These are phyloP conservation scores for Neurospora pannonica DNA, from an alignment of 495 filamentous ascomycete genomes.

Conservation along the genomic window DNA sequence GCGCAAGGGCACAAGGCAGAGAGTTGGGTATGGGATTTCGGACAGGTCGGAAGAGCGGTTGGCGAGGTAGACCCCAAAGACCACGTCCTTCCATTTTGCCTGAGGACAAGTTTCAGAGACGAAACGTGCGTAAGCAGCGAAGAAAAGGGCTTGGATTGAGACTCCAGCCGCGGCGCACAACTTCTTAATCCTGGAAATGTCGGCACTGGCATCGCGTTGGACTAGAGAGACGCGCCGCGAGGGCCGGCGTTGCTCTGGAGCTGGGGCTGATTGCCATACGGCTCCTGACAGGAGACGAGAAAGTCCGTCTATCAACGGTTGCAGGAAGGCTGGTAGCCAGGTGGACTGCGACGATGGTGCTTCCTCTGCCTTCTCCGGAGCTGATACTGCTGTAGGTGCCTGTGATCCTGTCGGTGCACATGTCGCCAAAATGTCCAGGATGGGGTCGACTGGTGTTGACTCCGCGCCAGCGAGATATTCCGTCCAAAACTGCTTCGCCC, in stretches of 20 bases:
- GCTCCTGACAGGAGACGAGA: background rate
- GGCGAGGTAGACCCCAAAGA: constrained; percentile 39
- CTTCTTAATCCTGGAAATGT: constrained; percentile 7
- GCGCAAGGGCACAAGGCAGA: constrained; percentile 33
- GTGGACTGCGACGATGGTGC: background rate
- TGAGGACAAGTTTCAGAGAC: background rate
- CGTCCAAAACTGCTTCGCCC: constrained; percentile 42
- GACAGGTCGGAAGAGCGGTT: constrained; percentile 21
- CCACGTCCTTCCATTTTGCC: constrained; percentile 9
- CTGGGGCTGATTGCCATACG: background rate
- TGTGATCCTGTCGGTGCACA: background rate
- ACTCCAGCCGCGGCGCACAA: constrained; percentile 18
- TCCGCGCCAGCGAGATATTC: constrained; percentile 33
- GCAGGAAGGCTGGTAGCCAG: background rate
- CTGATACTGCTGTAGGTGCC: background rate
- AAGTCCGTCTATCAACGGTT: background rate
- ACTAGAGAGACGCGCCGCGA: constrained; percentile 8
- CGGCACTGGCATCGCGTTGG: constrained; percentile 6
- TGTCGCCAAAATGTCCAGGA: background rate
- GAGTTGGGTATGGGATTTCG: constrained; percentile 22
- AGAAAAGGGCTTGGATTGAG: constrained; percentile 34
- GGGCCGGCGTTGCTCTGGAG: background rate
- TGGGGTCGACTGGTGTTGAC: background rate
- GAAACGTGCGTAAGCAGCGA: constrained; percentile 30
- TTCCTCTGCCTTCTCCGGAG: background rate